These are phyloP conservation scores for Phytopythium mirpurense DNA, from an alignment of 352 stramenopile species.

Conservation along the genomic window DNA sequence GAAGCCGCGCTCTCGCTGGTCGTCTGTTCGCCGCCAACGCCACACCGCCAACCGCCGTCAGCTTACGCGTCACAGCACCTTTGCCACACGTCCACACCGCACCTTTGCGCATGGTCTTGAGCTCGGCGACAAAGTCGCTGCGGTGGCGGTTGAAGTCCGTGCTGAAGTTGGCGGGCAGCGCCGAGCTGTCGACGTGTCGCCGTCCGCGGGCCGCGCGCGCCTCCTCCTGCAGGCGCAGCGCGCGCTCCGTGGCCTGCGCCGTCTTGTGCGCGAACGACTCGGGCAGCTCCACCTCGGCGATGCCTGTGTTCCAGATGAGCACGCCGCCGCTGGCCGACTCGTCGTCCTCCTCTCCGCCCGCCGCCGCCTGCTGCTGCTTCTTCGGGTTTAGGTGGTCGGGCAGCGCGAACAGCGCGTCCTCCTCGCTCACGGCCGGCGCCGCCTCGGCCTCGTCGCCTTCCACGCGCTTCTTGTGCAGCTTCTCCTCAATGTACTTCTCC, in stretches of 20 bases:
- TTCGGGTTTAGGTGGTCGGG: slow-evolving; percentile 47
- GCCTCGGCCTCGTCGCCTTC: slow-evolving; percentile 3
- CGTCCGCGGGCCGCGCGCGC: slow-evolving; percentile 5
- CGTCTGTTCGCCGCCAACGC: slow-evolving; percentile 31
- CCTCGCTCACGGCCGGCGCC: slow-evolving; percentile 23
- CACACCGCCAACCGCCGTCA: slow-evolving; percentile 10
- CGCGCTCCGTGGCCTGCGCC: slow-evolving; percentile 37
- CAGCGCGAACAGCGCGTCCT: slow-evolving; percentile 65
- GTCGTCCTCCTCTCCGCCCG: slow-evolving; percentile 18
- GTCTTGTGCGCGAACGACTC: slow-evolving; percentile 44
- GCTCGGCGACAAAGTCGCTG: slow-evolving; percentile 53
- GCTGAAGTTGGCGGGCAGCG: slow-evolving; percentile 70
- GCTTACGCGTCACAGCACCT: neutral
- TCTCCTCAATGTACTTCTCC: slow-evolving; percentile 82
- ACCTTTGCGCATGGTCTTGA: slow-evolving; percentile 70
- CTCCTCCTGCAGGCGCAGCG: slow-evolving; percentile 28
- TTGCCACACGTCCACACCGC: too few relatives aligned
- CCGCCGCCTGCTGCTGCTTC: slow-evolving; percentile 20
- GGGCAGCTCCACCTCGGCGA: slow-evolving; percentile 76
- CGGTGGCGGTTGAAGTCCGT: slow-evolving; percentile 73
- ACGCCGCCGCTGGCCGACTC: slow-evolving; percentile 40
- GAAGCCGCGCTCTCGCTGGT: slow-evolving; percentile 65
- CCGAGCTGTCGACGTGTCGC: slow-evolving; percentile 31
- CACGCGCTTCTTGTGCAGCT: slow-evolving; percentile 40
- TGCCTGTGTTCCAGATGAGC: slow-evolving; percentile 71